Percentiles rank a stretch among this genome's conserved stretches.
These are phyloP conservation scores for Volutella citrinella DNA, from an alignment of 2,329 filamentous ascomycete genomes.

Conservation along the genomic window DNA sequence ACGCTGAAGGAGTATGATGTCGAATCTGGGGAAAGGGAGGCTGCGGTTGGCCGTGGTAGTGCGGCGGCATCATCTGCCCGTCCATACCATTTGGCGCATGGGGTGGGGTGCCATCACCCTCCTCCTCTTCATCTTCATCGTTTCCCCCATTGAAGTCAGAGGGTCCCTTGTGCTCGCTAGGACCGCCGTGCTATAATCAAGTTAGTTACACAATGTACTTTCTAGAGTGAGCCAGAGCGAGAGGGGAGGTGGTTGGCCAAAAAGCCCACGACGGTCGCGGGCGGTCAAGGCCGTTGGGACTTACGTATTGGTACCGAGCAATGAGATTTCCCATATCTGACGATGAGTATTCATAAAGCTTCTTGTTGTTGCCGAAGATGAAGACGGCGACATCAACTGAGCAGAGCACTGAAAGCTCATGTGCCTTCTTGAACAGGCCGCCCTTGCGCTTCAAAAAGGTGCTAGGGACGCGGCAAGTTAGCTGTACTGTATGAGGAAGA, in stretches of 20 bases:
- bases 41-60: slow-evolving; percentile 59
- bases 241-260: too few relatives aligned
- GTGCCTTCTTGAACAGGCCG: slow-evolving; percentile 98
- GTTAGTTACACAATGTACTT: too few relatives aligned
- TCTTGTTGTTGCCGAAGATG: slow-evolving; percentile 98
- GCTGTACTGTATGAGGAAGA: slow-evolving; percentile 8
- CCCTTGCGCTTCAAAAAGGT: slow-evolving; percentile 99
- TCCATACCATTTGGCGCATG: slow-evolving; percentile 58
- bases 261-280: too few relatives aligned
- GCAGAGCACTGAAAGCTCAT: slow-evolving; percentile 96
- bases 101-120: slow-evolving; percentile 66
- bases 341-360: slow-evolving; percentile 97
- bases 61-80: slow-evolving; percentile 64
- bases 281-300: too few relatives aligned
- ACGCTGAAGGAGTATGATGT: slow-evolving; percentile 79
- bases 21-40: slow-evolving; percentile 76
- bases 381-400: slow-evolving; percentile 98
- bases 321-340: slow-evolving; percentile 90
- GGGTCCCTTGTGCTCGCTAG: slow-evolving; percentile 95
- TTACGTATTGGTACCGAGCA: slow-evolving; percentile 83
- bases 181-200: slow-evolving; percentile 71
- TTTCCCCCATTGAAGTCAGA: slow-evolving; percentile 85
- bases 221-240: too few relatives aligned
- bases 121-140: slow-evolving; percentile 81
- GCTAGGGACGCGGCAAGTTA: slow-evolving; percentile 46